These are phyloP conservation scores for Cerrena zonata DNA, from an alignment of 1,284 basidiomycete genomes.

Conservation along the genomic window DNA sequence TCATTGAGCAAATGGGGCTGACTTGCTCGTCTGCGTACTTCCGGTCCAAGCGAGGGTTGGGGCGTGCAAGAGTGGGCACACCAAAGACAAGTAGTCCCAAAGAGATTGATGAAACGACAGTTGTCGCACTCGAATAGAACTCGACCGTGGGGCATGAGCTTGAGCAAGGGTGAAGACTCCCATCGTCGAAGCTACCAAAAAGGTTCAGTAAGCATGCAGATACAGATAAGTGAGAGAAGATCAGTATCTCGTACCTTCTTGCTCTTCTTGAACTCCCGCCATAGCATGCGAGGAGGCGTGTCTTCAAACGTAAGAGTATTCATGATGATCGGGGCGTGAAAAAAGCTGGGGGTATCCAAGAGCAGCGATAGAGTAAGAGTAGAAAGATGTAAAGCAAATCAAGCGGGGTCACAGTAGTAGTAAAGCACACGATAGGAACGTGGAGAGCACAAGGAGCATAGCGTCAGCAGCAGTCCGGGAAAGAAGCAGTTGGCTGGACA, in stretches of 20 bases:
- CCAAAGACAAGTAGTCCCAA: conserved; percentile 52
- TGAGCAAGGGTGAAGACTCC: conserved; percentile 47
- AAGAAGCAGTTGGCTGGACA: neutral
- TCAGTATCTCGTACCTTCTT: conserved; percentile 15
- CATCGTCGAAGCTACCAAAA: conserved; percentile 22
- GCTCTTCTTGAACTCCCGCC: conserved; percentile 20
- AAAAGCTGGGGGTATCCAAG: neutral
- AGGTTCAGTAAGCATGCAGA: neutral
- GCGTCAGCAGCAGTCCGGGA: neutral
- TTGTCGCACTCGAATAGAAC: conserved; percentile 44
- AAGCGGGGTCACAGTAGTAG: neutral
- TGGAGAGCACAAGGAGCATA: neutral
- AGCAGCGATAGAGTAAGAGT: neutral
- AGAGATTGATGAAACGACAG: conserved; percentile 48
- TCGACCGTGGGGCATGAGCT: conserved; percentile 38
- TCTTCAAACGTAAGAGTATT: neutral
- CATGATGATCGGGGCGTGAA: no score
- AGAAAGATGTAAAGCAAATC: neutral
- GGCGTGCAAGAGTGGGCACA: conserved; percentile 45
- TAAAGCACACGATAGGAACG: neutral
- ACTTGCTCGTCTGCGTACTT: conserved; percentile 33
- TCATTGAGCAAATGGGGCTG: conserved; percentile 31
- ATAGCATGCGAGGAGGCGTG: conserved; percentile 3
- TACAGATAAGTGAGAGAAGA: conserved; percentile 1
- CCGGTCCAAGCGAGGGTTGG: conserved; percentile 32